Base-by-base conservation (phyloP, 2,329 filamentous ascomycete genomes). In the Aspergillus puulaauensis region DNA sequence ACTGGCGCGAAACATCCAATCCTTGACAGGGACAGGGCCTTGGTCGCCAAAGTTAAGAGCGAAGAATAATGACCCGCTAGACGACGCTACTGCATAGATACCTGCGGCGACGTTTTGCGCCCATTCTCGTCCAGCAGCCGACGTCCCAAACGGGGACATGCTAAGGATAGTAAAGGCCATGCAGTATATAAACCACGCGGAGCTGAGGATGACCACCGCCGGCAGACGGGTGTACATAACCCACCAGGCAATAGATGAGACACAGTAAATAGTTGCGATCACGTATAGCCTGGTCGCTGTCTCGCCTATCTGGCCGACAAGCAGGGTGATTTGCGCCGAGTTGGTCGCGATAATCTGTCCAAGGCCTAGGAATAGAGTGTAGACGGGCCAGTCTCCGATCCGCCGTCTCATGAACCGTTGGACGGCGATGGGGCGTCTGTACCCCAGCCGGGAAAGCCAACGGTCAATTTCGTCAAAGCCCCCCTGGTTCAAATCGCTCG, bases 1-100 rank as follows among this genome's bases (percentile, higher is more conserved):
- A 64, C 85, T 86, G 15, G 86, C 86, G 56, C 86, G 81, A 73
- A 85, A 86, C n/a, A 86, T 84, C 86, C 86, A 88, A 35, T 83
- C 79, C 67, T 83, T 85, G 44, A 87, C 82, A 6, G 85, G 84
- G 3, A 82, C 80, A 47, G 85, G 85, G 43, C 82, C 83, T 75
- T 87, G 84, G 63, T 84, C 83, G 56, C 86, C 86, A 65, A 88
- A 88, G 70, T 89, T 89, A 49, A 88, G 79, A 2, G 86, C 82
- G 65, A 89, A 89, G 75, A 85, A 87, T 56, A 89, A 77, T 1
- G 83, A 84, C 12, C 86, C 86, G 40, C 82, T 84, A 7, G 84
- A 81, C 4, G 86, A 86, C 5, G 85, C 86, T 6, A 82, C 77
- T 1, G 85, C 83, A 66, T 89, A 89, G 19, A 86, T 66, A 3